Conservation (phyloP, 305 asterid genomes). For the Rubia tinctorum region DNA sequence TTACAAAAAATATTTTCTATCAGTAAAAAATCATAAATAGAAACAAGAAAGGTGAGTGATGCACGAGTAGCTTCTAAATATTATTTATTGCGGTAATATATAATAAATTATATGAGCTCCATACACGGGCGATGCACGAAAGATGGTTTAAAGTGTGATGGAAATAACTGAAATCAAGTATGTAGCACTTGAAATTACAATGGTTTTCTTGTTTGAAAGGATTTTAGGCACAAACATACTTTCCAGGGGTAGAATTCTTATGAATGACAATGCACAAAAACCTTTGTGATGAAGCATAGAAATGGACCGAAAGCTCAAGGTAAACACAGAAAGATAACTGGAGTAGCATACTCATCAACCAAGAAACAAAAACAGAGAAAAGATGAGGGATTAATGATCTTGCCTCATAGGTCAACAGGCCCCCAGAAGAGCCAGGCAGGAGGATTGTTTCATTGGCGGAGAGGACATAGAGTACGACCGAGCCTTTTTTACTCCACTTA, state of each 20-base stretch:
- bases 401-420: slow-evolving; percentile 89
- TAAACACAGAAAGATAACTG: neutral
- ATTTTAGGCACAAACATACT: neutral
- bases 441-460: slow-evolving; percentile 94
- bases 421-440: slow-evolving; percentile 92
- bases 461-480: slow-evolving; percentile 76
- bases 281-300: neutral
- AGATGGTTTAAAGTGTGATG: neutral
- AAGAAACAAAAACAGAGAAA: neutral
- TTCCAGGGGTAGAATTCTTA: neutral
- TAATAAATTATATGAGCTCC: no score
- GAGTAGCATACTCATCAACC: neutral
- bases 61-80: no score
- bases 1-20: no score
- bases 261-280: neutral
- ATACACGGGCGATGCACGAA: neutral
- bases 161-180: neutral
- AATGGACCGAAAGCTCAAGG: neutral
- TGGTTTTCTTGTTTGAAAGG: neutral
- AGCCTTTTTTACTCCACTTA: slow-evolving; percentile 75
- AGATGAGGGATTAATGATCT: slow-evolving; percentile 6
- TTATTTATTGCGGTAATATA: no score
- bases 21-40: neutral
- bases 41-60: neutral
- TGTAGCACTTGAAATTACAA: neutral